Base-by-base conservation (phyloP, 352 stramenopile genomes). In the Phytophthora ramorum region DNA sequence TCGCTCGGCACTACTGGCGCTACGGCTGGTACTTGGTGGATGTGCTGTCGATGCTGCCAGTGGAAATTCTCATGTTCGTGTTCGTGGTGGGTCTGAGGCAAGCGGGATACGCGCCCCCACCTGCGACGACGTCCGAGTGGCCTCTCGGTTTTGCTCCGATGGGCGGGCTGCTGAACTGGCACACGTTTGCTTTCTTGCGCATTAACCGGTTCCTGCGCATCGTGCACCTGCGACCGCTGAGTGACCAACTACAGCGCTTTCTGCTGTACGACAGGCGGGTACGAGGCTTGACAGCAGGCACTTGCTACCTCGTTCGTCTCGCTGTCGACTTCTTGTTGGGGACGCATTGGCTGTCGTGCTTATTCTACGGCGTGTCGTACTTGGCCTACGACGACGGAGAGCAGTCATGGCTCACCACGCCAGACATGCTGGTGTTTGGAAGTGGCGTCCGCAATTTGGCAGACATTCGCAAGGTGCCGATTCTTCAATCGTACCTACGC, bases 301-400 rank as follows among this genome's bases (percentile, higher is more conserved):
- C 66, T 20, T 75, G 71, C 17, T 86, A 88, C 40, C 55, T 91
- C 4, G 20, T 81, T 40, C 78, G 75, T 1, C 70, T 91, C 4
- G 80, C 57, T 3, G 28, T 87, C 6, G 79, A 85, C 58, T 89
- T 86, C 20, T 50, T 73, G 13, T 41, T 89, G 44, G 77, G 77
- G 12, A 76, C 75, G 2, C 79, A 89, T 69, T 89, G 79, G 79
- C 53, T 89, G 46, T 73, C 77, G 56, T 89, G 79, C 17, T 38
- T 86, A 7, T 89, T 76, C 38, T 83, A 76, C 51, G 79, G 81
- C 14, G 63, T 83, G 3, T 89, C 81, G 37, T 92, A 81, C 61
- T 40, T 85, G 37, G 56, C 67, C 20, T 78, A 81, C 44, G 56
- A 67, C 22, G 63, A 81, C 20, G 69, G 60, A 19, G 59, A 69